These are phyloP conservation scores for Trichoderma sp. DNA, from an alignment of 2,329 filamentous ascomycete genomes.

Conservation along the genomic window DNA sequence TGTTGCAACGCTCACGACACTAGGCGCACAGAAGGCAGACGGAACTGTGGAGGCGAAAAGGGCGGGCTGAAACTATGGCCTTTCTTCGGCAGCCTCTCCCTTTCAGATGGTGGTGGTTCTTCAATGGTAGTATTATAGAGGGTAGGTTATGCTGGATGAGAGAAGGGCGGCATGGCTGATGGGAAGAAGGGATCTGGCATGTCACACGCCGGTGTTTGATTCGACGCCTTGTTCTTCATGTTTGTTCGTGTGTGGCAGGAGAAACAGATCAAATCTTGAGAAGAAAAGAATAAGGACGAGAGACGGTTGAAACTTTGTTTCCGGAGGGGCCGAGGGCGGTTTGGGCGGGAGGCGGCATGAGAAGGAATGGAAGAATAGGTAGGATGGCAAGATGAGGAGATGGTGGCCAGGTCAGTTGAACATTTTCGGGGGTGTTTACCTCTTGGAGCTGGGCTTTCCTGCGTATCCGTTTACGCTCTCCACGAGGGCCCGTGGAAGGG, in stretches of 20 bases:
- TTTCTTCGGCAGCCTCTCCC: constrained; percentile 14
- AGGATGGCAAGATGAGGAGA: neutral
- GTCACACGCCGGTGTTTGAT: constrained; percentile 9
- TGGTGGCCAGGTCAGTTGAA: neutral
- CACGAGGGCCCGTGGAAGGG: neutral
- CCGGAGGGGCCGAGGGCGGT: constrained; percentile 3
- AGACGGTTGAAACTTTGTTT: constrained; percentile 23
- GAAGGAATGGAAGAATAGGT: too few species aligned
- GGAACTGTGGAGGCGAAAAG: constrained; percentile 3
- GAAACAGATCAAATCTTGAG: constrained; percentile 16
- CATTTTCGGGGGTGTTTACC: neutral
- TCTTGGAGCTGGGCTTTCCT: too few species aligned
- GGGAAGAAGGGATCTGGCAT: neutral
- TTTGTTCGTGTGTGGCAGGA: constrained; percentile 1
- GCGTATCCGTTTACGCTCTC: neutral
- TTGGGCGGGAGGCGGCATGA: neutral
- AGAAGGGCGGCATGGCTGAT: too few species aligned
- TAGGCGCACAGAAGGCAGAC: too few species aligned
- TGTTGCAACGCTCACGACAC: neutral
- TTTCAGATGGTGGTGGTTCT: neutral
- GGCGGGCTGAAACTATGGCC: constrained; percentile 23
- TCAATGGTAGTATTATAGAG: too few species aligned
- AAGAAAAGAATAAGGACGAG: constrained; percentile 12
- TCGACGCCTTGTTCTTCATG: neutral
- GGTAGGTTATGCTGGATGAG: too few species aligned